Base-by-base conservation (phyloP, 2,329 filamentous ascomycete genomes). In the Aureobasidium pullulans region DNA sequence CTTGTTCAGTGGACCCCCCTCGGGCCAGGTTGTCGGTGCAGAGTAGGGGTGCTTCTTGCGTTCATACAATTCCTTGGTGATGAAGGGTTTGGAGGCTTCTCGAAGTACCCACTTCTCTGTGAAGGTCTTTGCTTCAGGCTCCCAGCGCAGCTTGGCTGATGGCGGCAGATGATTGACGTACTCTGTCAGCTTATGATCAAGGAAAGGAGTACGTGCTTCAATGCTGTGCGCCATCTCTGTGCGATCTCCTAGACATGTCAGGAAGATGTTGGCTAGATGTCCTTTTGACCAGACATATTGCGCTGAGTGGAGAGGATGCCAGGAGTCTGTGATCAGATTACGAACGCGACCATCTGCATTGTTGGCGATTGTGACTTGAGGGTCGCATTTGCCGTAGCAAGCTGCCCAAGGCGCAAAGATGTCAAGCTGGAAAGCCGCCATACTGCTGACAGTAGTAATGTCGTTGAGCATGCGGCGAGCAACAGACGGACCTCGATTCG, bases 61-160 rank as follows among this genome's bases (percentile, higher is more conserved):
- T 32, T 72, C 67, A 66, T 81, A 82, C 4, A 82, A 65, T 67
- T 83, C 80, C 13, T 77, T 69, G 0, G 79, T 79, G 59, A 82
- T 74, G 63, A 76, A 82, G 2, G 79, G 78, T 60, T 72, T 74
- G 19, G 70, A 72, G 0, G 79, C 80, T 63, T 83, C 76, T 3
- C 77, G 75, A 1, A 82, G 72, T 31, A 82, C 75, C 72, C 76
- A 79, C 62, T 83, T 63, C 67, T 81, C 78, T 1, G 65, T 66
- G 42, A 78, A 70, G 1, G 63, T 61, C 10, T 65, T 63, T 13
- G 61, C 58, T 6, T 59, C 40, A 1, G 59, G 40, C 36, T 69
- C 66, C 62, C 67, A 75, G 8, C 66, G 62, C 16, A 77, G 68
- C 60, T 75, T 75, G 32, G 71, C 60, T 9, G 67, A 68, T 0